Evolutionary conservation across 805 yeast species (phyloP), one percentile per base, ranked within the genome.

Genomic region (Yamadazyma sp.): DNA sequence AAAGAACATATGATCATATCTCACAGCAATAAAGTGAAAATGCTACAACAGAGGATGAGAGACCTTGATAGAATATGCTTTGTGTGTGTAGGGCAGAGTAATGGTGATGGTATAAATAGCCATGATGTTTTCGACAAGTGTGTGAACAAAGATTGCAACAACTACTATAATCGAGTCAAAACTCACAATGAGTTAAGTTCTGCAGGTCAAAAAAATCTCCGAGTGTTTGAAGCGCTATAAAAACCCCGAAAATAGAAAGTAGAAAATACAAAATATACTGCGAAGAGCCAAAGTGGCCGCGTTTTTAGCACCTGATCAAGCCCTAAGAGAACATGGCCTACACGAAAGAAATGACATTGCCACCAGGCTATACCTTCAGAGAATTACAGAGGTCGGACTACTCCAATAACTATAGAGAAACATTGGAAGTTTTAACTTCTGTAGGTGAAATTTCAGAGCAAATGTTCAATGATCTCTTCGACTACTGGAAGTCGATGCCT

Each of bases 311-410:
- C n/a, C n/a, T n/a, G n/a, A n/a, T n/a, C n/a, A n/a, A n/a, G n/a
- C n/a, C n/a, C n/a, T n/a, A 11, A 25, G n/a, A 11, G 14, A 30
- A 19, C 29, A 44, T 44, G 45, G 37, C 41, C 5, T 42, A 32
- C 29, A 29, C 35, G n/a, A 40, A 40, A 35, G 32, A 40, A 30
- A 15, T 42, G 22, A 35, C 35, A 18, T 56, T 78, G 19, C 89
- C 90, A n/a, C 65, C 59, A n/a, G 89, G 84, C 1, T 89, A 84
- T 64, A 57, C 62, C 1, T 65, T 89, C 37, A 75, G 96, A 50
- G 69, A 78, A 18, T 57, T 85, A 16, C 59, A 66, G 38, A 46
- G 57, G 6, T 49, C 65, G 0, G 97, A 90, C 59, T 80, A 71
- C 55, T 58, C 64, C 23, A 73, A 76, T n/a, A 80, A 83, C 9